phyloP scores from a whole-genome alignment of 345 rosid species.

The Eucalyptus virginea region DNA sequence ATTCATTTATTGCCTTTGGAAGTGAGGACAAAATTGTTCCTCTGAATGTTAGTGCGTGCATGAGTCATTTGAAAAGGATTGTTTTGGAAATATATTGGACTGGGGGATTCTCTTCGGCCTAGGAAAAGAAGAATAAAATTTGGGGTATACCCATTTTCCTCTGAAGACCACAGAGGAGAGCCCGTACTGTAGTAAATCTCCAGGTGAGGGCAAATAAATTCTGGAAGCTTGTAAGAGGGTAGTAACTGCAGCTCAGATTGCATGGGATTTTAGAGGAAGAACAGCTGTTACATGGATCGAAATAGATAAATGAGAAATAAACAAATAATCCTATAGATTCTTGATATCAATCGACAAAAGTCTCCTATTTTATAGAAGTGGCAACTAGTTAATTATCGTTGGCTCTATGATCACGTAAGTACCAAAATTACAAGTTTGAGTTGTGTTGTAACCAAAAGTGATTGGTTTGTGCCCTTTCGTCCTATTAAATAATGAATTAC shows the following conservation, averaged over 20 bases:
- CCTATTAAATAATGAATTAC: not conserved
- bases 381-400: not conserved
- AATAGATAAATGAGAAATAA: not conserved
- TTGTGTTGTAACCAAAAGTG: rapidly evolving
- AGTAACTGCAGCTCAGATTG: not conserved
- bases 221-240: not conserved
- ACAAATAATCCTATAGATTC: not conserved
- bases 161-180: not conserved
- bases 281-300: not conserved
- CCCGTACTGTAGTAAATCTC: not conserved
- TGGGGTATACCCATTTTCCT: not conserved
- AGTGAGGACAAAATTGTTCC: not conserved
- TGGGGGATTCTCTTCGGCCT: not conserved
- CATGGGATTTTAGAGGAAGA: not conserved
- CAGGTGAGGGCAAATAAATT: not conserved
- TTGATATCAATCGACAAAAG: rapidly evolving
- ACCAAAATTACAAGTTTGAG: not conserved
- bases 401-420: not conserved
- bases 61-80: not conserved
- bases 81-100: not conserved
- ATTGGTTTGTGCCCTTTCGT: not conserved
- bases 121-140: not conserved
- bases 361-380: not conserved
- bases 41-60: not conserved
- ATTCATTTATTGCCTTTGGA: not conserved